Base-by-base conservation (phyloP, 768 basidiomycete species). In the Cubamyces lactineus region DNA sequence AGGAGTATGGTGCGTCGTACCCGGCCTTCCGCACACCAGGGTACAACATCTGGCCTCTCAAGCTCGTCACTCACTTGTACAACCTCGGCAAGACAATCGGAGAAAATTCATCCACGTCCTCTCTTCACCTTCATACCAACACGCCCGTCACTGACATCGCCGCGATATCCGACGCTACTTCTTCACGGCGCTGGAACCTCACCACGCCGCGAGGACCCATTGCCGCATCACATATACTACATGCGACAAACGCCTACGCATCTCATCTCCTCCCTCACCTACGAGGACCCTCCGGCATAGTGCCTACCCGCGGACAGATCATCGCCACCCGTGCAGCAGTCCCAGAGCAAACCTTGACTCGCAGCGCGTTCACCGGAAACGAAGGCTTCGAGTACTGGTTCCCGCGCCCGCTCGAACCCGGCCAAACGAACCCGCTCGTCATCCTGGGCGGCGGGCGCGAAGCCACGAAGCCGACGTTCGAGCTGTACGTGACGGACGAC, bases 171-270 rank as follows among this genome's bases (percentile, higher is more conserved):
- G 34, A 34, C 34, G 15, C 43, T 11, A 23, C 38, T 21, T 46
- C 59, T 5, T 13, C 61, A 11, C 78, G 77, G 13, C 76, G 77
- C 2, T 91, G 88, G 88, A 69, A 69, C 0, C 71, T 91, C 13
- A 65, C 71, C 4, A 95, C 93, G 0, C 81, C 86, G 0, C 82
- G 92, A n/a, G 93, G 94, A 1, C 65, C 69, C 1, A 71, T 94
- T 21, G 43, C 70, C 4, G 86, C 89, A 64, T 73, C 78, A 19
- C 85, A 86, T 61, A 82, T 96, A 46, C 77, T 97, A 4, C 92
- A 95, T 70, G 92, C 92, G 0, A 95, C 92, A 11, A 97, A 97
- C 67, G 95, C 79, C 0, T 95, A 96, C 62, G 84, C 87, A 12
- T 83, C 87, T 3, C 81, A 89, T 66, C 82, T 96, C 39, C 78